Conservation (phyloP, 1,284 basidiomycete genomes). For the Rhodotorula sp. region DNA sequence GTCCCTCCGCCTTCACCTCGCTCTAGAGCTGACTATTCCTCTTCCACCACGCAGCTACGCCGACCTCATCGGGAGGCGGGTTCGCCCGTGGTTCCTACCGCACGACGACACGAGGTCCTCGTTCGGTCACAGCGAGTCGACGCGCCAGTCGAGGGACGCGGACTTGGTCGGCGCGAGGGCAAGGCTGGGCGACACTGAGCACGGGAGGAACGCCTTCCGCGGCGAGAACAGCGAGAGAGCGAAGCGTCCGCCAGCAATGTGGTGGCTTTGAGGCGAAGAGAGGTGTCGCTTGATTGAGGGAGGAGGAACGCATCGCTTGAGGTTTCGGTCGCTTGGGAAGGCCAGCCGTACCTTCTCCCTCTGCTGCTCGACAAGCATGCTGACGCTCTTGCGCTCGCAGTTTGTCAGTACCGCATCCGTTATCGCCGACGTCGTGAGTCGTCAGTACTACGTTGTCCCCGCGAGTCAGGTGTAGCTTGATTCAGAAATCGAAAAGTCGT, state of each 20-base stretch:
- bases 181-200: not conserved
- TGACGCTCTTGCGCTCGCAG: too few species aligned
- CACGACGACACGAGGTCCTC: not conserved
- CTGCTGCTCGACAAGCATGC: too few species aligned
- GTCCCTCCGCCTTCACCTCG: too few species aligned
- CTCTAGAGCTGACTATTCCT: not conserved
- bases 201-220: conserved; percentile 11
- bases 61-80: conserved; percentile 11
- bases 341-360: too few species aligned
- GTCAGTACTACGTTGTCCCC: too few species aligned
- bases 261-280: conserved; percentile 11
- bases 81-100: conserved; percentile 9
- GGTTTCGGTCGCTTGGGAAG: too few species aligned
- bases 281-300: not conserved
- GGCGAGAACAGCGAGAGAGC: not conserved
- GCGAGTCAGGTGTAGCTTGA: too few species aligned
- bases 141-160: not conserved
- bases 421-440: too few species aligned
- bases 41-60: conserved; percentile 6
- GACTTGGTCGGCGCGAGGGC: not conserved
- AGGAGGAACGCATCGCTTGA: too few species aligned
- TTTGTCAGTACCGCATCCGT: too few species aligned
- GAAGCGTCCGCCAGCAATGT: conserved; percentile 10
- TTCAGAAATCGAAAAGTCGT: too few species aligned
- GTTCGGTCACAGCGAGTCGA: not conserved